Evolutionary conservation across 306 rosid genomes (phyloP).

Genomic region (Cicer cuneatum): DNA sequence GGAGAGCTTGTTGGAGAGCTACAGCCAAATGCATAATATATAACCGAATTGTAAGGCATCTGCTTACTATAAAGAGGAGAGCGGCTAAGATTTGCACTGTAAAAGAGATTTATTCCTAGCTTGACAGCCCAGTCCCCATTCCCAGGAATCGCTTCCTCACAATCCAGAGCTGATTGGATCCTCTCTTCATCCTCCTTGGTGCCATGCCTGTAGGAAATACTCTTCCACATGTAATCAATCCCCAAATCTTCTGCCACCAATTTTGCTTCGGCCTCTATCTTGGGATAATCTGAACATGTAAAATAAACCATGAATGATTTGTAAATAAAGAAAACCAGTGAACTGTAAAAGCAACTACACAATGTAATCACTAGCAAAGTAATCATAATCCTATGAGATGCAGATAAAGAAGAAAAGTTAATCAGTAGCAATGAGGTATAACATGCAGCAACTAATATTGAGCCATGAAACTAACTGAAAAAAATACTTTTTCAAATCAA

Average conservation of each 20-base stretch:
- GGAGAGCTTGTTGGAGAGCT: slow-evolving; percentile 65
- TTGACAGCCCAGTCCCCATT: slow-evolving; percentile 98
- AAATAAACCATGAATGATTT: slow-evolving; percentile 40
- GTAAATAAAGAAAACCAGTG: slow-evolving; percentile 24
- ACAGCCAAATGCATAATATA: slow-evolving; percentile 90
- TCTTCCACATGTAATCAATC: slow-evolving; percentile 67
- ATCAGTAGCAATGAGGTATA: slow-evolving; percentile 18
- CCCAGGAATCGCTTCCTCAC: slow-evolving; percentile 87
- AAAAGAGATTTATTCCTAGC: slow-evolving; percentile 96
- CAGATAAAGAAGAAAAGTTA: slow-evolving; percentile 22
- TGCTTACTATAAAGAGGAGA: slow-evolving; percentile 97
- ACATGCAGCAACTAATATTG: slow-evolving; percentile 15
- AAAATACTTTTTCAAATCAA: slow-evolving; percentile 20
- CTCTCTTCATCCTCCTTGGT: slow-evolving; percentile 76
- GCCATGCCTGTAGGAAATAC: slow-evolving; percentile 65
- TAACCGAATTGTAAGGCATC: slow-evolving; percentile 96
- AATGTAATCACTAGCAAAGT: slow-evolving; percentile 25
- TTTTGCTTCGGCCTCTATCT: slow-evolving; percentile 90
- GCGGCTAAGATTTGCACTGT: slow-evolving; percentile 91
- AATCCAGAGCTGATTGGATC: slow-evolving; percentile 84
- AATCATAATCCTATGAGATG: slow-evolving; percentile 23
- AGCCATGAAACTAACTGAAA: slow-evolving; percentile 26
- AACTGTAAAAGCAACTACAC: slow-evolving; percentile 29
- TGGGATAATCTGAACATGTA: slow-evolving; percentile 72
- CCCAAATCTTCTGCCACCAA: slow-evolving; percentile 72